Evolutionary conservation across 106 monocot genomes (phyloP).

Genomic region (Cymbidium sinense): DNA sequence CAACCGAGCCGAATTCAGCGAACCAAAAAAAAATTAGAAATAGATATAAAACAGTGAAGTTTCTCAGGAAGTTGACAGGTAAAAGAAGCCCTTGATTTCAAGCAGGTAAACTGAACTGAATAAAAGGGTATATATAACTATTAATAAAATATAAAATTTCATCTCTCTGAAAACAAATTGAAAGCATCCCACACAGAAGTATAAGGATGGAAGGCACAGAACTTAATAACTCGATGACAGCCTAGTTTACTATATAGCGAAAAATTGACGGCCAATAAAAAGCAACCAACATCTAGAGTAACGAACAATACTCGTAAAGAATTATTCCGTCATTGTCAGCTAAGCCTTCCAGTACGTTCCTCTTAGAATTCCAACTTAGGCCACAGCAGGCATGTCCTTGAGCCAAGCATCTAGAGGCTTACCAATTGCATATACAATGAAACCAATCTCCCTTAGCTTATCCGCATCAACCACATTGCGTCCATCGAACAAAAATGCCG

Average conservation of each 20-base stretch:
- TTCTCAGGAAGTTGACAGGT: too few relatives aligned
- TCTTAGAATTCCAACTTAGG: not conserved
- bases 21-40: too few relatives aligned
- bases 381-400: slow-evolving; percentile 28
- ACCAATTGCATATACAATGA: slow-evolving; percentile 24
- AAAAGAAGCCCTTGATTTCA: too few relatives aligned
- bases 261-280: too few relatives aligned
- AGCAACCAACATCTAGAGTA: not conserved
- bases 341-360: not conserved
- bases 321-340: not conserved
- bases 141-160: not conserved
- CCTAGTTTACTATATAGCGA: not conserved
- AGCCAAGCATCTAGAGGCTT: slow-evolving; percentile 30
- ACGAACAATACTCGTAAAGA: not conserved
- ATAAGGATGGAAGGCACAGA: not conserved
- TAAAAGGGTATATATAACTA: too few relatives aligned
- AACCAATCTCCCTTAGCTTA: slow-evolving; percentile 23
- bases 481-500: slow-evolving; percentile 22
- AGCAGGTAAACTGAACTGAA: too few relatives aligned
- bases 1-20: too few relatives aligned
- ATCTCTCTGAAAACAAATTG: not conserved
- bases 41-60: too few relatives aligned
- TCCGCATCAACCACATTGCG: slow-evolving; percentile 23
- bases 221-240: not conserved
- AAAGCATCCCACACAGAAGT: not conserved